Evolutionary conservation across 2,329 filamentous ascomycete species (phyloP), one percentile per base, ranked within the genome.

Genomic region (Coniosporium tulheliwenetii): DNA sequence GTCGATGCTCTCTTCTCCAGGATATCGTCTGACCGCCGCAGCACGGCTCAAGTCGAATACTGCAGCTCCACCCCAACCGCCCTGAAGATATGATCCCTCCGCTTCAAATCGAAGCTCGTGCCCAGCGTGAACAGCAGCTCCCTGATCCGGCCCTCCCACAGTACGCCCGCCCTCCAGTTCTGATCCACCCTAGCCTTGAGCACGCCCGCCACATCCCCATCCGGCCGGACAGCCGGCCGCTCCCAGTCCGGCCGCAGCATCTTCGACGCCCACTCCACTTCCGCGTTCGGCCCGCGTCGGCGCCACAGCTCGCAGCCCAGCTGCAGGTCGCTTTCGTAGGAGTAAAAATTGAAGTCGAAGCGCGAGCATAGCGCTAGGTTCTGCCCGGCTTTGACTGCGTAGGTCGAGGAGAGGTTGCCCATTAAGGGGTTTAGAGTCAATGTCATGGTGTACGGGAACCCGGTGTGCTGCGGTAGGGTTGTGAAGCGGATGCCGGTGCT

Each of bases 291-390:
- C 31, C 14, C 13, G 32, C 39, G 9, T 10, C 38, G 80, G 53
- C 84, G 78, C 89, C 91, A 98, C 36, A 96, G 67, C 64, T 98
- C 91, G 64, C 85, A 84, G 10, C 91, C 91, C 16, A 96, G 73
- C 19, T 86, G 80, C 69, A 94, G 81, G 43, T 91, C 83, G 55
- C 85, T 94, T 65, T 98, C 91, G 65, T 95, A 98, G 57, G 85
- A 94, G 63, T 95, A 96, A 39, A 95, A 82, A 54, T 98, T 98
- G 63, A 98, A 98, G 55, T 93, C 86, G 63, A 96, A 89, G 39
- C 82, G 78, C 15, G 86, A 93, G 47, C 86, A 91, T 39, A 98
- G 72, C 9, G 85, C 83, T 49, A 93, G 75, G 52, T 85, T 77
- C 30, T 75, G 75, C 2, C 85, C 85, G 2, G 89, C 89, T 53